Conservation (phyloP, 2,329 filamentous ascomycete species). For the Trichoderma guizhouense region DNA sequence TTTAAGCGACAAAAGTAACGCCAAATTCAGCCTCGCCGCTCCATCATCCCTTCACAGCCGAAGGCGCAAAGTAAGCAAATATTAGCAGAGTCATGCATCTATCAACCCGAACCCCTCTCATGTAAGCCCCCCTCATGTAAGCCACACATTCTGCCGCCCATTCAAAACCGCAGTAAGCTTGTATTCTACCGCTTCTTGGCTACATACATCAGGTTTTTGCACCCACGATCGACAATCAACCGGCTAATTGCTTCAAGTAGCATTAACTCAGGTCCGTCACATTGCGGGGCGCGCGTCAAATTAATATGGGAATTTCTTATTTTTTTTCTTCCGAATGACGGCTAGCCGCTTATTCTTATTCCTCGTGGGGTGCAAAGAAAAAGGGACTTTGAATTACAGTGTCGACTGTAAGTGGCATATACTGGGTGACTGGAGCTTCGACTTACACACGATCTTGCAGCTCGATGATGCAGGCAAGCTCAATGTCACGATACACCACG, state of each 20-base stretch:
- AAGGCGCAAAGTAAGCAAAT: neutral
- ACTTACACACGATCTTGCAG: conserved; percentile 11
- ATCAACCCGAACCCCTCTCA: neutral
- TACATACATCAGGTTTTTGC: neutral
- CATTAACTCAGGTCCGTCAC: neutral
- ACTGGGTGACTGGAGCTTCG: conserved; percentile 9
- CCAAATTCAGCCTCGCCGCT: neutral
- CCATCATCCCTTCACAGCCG: neutral
- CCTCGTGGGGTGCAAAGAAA: neutral
- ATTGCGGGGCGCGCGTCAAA: conserved; percentile 1
- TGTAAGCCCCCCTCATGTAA: no score
- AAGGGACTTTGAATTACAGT: conserved; percentile 12
- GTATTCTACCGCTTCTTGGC: neutral
- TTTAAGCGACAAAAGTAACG: neutral
- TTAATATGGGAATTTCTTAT: neutral
- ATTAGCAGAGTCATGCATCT: neutral
- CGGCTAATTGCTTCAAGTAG: neutral
- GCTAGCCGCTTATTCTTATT: neutral
- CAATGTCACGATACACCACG: conserved; percentile 5
- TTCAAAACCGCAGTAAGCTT: neutral
- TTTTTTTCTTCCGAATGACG: neutral
- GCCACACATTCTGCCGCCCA: neutral
- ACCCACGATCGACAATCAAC: conserved; percentile 2
- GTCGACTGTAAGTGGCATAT: neutral
- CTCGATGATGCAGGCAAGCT: conserved; percentile 1